phyloP scores from a whole-genome alignment of 129 eudicot genomes.

The Centrapalus pauciflorus region DNA sequence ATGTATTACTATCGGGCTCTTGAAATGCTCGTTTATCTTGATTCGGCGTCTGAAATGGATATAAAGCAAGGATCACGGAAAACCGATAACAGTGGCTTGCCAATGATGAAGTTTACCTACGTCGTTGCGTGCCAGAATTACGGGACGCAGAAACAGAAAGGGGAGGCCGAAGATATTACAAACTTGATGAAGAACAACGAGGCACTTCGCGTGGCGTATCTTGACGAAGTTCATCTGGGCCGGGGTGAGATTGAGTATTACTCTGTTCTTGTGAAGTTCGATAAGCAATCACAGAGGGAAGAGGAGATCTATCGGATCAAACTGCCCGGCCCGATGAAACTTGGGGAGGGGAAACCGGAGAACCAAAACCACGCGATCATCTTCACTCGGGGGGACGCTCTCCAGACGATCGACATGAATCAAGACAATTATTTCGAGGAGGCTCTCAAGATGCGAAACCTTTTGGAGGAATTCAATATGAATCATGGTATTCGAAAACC shows the following conservation, averaged over 20 bases:
- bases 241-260: constrained; percentile 65
- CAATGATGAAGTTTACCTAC: constrained; percentile 74
- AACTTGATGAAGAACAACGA: constrained; percentile 75
- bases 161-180: constrained; percentile 81
- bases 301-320: constrained; percentile 75
- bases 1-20: constrained; percentile 91
- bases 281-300: constrained; percentile 55
- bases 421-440: constrained; percentile 90
- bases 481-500: constrained; percentile 74
- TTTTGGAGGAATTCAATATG: constrained; percentile 69
- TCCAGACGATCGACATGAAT: constrained; percentile 93
- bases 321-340: constrained; percentile 86
- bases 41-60: constrained; percentile 77
- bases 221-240: constrained; percentile 64
- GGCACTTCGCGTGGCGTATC: constrained; percentile 94
- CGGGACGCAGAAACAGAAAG: constrained; percentile 61
- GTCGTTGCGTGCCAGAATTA: constrained; percentile 91
- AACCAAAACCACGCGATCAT: constrained; percentile 93
- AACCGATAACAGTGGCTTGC: constrained; percentile 39
- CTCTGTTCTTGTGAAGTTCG: constrained; percentile 81
- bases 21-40: constrained; percentile 79
- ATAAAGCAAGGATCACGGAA: constrained; percentile 56
- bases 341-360: constrained; percentile 96
- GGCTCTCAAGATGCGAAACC: constrained; percentile 85
- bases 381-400: constrained; percentile 89